Base-by-base conservation (phyloP, 768 basidiomycete species). In the Lactifluus rugatus region DNA sequence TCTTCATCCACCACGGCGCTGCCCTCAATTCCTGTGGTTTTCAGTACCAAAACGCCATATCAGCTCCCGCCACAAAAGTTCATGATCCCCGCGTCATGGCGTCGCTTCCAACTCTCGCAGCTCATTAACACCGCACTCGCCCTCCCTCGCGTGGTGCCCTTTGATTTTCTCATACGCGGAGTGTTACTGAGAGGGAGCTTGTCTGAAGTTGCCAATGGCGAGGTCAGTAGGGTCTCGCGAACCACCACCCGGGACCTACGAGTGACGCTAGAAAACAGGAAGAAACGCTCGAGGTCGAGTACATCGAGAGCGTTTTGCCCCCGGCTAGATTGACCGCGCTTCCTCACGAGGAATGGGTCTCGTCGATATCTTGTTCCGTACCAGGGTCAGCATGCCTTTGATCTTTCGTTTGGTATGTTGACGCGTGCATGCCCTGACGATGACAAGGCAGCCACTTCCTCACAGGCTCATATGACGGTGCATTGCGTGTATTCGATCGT, bases 331-430 rank as follows among this genome's bases (percentile, higher is more conserved):
- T 92, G 71, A 80, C 85, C 0, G 78, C 85, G 48, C 74, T 92
- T 52, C 85, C 89, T 2, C 89, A 93, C 61, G 87, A 97, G 53
- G 93, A 97, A 62, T 98, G 95, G 95, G 88, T 96, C 0, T 93
- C 91, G 2, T 83, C 84, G 16, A 79, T 91, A 19, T 84, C 82
- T 5, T 85, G 82, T 67, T 70, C 76, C 61, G 66, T 81, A 48
- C 72, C 74, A 58, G 79, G 79, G 85, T 87, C 60, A 48, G 64
- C 58, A 46, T n/a, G 46, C 36, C 48, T 52, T 56, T 63, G 5
- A 17, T 44, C 58, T 39, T 47, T n/a, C n/a, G n/a, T n/a, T n/a
- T n/a, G n/a, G n/a, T n/a, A 41, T 14, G n/a, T 56, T 19, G 48
- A 50, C 48, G 21, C 54, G 25, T 37, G 34, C 36, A 41, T 25